Evolutionary conservation across 179 eudicot species (phyloP).

Genomic region (Carnegiea gigantea): DNA sequence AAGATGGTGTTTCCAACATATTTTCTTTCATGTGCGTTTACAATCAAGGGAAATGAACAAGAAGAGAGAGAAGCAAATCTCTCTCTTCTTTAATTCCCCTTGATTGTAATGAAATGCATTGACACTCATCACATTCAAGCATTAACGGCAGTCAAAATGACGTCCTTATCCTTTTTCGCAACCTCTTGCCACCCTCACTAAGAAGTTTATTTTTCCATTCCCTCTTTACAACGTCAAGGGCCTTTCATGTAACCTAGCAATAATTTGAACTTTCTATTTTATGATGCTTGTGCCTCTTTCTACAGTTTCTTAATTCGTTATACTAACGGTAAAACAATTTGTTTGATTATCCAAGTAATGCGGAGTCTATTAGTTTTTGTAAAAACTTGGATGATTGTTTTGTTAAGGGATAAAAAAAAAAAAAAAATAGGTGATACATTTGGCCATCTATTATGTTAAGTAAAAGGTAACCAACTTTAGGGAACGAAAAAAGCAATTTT

Average conservation of each 20-base stretch:
- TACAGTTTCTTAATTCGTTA: neutral
- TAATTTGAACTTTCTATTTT: neutral
- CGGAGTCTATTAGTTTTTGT: constrained; percentile 16
- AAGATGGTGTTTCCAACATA: neutral
- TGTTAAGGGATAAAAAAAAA: neutral
- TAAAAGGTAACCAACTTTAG: too few species aligned
- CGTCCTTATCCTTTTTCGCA: neutral
- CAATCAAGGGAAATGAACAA: neutral
- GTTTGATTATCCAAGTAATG: constrained; percentile 13
- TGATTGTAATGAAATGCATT: neutral
- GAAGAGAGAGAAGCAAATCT: neutral
- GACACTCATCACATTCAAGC: neutral
- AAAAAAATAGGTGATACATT: too few species aligned
- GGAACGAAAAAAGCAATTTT: too few species aligned
- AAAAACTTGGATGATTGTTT: neutral
- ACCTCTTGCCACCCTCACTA: neutral
- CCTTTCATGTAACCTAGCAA: neutral
- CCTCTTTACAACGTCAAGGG: neutral
- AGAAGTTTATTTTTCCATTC: neutral
- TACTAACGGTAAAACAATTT: neutral
- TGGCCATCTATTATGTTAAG: too few species aligned
- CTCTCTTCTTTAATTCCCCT: neutral
- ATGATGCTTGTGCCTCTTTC: neutral
- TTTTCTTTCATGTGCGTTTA: neutral
- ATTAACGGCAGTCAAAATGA: neutral